These are phyloP conservation scores for Aspergillus baeticus DNA, from an alignment of 495 filamentous ascomycete species.

Conservation along the genomic window DNA sequence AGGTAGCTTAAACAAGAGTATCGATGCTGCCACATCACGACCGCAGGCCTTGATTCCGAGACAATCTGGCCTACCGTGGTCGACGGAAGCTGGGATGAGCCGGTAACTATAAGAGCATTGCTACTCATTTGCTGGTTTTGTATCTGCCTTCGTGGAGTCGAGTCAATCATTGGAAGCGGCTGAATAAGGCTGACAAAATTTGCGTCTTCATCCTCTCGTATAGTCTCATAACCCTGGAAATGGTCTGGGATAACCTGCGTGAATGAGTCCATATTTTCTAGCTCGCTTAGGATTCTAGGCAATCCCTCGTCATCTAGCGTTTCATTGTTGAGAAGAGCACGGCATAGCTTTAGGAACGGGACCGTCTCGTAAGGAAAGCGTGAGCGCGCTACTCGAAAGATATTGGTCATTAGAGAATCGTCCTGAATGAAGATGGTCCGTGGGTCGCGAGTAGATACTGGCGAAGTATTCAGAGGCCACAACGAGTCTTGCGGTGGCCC, in stretches of 20 bases:
- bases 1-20: conserved; percentile 79
- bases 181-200: conserved; percentile 53
- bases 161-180: conserved; percentile 41
- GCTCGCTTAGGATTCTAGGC: conserved; percentile 48
- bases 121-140: conserved; percentile 16
- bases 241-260: conserved; percentile 66
- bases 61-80: conserved; percentile 70
- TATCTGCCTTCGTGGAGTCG: conserved; percentile 20
- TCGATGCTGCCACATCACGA: conserved; percentile 66
- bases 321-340: conserved; percentile 46
- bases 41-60: conserved; percentile 61
- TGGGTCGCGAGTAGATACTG: conserved; percentile 42
- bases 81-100: conserved; percentile 48
- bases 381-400: conserved; percentile 61
- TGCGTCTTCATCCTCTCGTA: conserved; percentile 80
- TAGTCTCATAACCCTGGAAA: conserved; percentile 69
- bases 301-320: conserved; percentile 49
- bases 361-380: conserved; percentile 85
- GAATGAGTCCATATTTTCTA: conserved; percentile 65
- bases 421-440: conserved; percentile 55
- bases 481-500: conserved; percentile 27
- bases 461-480: conserved; percentile 31
- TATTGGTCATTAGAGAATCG: conserved; percentile 48
- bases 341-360: conserved; percentile 71
- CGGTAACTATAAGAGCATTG: conserved; percentile 39